Evolutionary conservation across 805 yeast species (phyloP), one percentile per base, ranked within the genome.

Genomic region (Debaryomyces maramus): DNA sequence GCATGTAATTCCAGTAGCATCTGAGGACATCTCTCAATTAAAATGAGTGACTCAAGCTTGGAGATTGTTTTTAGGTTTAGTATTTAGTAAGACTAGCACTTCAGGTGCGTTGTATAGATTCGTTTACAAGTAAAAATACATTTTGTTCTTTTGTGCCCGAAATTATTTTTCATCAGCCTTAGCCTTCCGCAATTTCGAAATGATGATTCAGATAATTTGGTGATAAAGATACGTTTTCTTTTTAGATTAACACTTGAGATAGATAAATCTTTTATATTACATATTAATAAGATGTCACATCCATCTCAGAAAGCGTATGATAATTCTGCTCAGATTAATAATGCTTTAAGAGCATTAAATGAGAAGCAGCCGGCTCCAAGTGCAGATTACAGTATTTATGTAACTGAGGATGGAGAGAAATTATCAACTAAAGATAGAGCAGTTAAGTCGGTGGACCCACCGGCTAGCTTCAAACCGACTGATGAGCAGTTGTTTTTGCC

Each of bases 401-500:
- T 72, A 11, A 71, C 75, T 39, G 85, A 80, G 23, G 81, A 81
- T 26, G 90, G 89, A n/a, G 62, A 69, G 15, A 52, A 59, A 26
- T 64, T 74, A 28, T 65, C 72, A 15, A 85, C 91, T 13, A 67
- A 65, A 3, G 85, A 81, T 18, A 65, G 91, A 35, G 77, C 73
- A 5, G 75, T 81, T 13, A 59, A 65, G 23, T 38, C 66, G 3
- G 90, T 89, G 3, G 67, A 74, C 0, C 81, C 89, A 2, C 89
- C 96, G 0, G 85, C 85, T 1, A 62, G 78, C 6, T 61, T 63
- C 33, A 68, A 68, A 13, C 97, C 97, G 0, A 60, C 74, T 0
- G 88, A 90, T 56, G 74, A 65, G 4, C 80, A 86, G 56, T 68
- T 91, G 13, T 91, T 88, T 52, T 58, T 59, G 29, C 61, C 66